Percentiles rank a stretch among this genome's conserved stretches.
These are phyloP conservation scores for Albizia julibrissin DNA, from an alignment of 306 rosid species.

Conservation along the genomic window DNA sequence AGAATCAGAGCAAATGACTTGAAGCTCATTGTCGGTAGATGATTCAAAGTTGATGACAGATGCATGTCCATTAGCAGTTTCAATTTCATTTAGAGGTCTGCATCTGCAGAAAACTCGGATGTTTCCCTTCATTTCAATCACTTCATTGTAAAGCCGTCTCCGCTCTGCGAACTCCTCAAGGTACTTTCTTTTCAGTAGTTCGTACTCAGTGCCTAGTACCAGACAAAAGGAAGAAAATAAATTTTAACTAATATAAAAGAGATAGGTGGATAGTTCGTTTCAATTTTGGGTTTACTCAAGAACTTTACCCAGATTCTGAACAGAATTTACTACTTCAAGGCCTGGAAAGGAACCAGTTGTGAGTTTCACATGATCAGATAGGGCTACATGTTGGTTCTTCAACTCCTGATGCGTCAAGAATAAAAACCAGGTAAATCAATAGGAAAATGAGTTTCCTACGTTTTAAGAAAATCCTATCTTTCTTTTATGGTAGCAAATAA, in stretches of 20 bases:
- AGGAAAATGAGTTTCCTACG: neutral
- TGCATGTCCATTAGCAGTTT: constrained; percentile 54
- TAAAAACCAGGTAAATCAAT: constrained; percentile 12
- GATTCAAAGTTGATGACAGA: constrained; percentile 77
- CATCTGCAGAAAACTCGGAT: constrained; percentile 97
- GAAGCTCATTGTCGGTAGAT: constrained; percentile 74
- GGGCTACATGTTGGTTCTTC: constrained; percentile 60
- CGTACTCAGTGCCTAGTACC: constrained; percentile 71
- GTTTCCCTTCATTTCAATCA: constrained; percentile 88
- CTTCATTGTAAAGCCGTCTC: constrained; percentile 81
- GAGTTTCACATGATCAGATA: constrained; percentile 63
- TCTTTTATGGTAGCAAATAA: neutral
- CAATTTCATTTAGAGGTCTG: constrained; percentile 73
- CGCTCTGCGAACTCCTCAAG: constrained; percentile 71
- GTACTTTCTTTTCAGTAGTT: constrained; percentile 72
- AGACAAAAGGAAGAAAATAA: constrained; percentile 26
- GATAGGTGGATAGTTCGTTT: neutral
- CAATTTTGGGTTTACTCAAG: constrained; percentile 16
- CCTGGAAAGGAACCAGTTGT: constrained; percentile 58
- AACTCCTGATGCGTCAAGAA: constrained; percentile 55
- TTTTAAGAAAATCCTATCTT: neutral
- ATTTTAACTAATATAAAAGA: constrained; percentile 8
- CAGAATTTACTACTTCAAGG: constrained; percentile 56
- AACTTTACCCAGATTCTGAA: constrained; percentile 69
- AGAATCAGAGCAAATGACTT: constrained; percentile 77